phyloP scores from a whole-genome alignment of 139 green algal species.

The Penium margaritaceum region DNA sequence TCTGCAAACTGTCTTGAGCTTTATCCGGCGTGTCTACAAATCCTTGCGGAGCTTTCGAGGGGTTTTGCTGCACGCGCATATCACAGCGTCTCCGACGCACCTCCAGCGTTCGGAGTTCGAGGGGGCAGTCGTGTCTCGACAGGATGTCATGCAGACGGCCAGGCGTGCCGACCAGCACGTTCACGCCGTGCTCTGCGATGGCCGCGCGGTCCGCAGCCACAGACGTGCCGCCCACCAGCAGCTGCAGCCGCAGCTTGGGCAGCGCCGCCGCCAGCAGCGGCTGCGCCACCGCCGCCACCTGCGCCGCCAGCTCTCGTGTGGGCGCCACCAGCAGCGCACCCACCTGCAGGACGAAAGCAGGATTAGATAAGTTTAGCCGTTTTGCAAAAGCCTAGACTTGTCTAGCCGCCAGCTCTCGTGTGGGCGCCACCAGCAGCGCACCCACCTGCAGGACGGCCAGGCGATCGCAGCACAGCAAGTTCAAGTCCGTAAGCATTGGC shows the following conservation, averaged over 20 bases:
- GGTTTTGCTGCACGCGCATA: too few species aligned
- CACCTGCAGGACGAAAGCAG: conserved; percentile 60
- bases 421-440: too few species aligned
- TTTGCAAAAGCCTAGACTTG: too few species aligned
- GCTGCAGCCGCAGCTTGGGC: background rate
- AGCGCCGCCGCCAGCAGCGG: conserved; percentile 62
- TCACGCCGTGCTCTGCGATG: conserved; percentile 51
- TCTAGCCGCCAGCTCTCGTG: too few species aligned
- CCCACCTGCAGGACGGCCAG: too few species aligned
- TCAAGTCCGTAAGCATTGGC: too few species aligned
- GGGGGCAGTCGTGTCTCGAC: conserved; percentile 48
- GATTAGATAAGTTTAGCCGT: too few species aligned
- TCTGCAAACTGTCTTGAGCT: too few species aligned
- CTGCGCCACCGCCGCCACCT: conserved; percentile 74
- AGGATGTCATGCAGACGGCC: conserved; percentile 83
- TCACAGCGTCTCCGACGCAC: too few species aligned
- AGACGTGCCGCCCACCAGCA: conserved; percentile 46
- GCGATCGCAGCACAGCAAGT: too few species aligned
- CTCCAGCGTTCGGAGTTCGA: conserved; percentile 65
- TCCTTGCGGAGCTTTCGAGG: too few species aligned
- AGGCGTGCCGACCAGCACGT: conserved; percentile 86
- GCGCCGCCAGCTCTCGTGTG: conserved; percentile 83
- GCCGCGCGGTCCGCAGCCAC: conserved; percentile 46
- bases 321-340: conserved; percentile 83
- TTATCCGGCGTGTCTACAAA: too few species aligned